Evolutionary conservation across 73 alveolate species (phyloP).

Genomic region (Paramecium tetraurelia): DNA sequence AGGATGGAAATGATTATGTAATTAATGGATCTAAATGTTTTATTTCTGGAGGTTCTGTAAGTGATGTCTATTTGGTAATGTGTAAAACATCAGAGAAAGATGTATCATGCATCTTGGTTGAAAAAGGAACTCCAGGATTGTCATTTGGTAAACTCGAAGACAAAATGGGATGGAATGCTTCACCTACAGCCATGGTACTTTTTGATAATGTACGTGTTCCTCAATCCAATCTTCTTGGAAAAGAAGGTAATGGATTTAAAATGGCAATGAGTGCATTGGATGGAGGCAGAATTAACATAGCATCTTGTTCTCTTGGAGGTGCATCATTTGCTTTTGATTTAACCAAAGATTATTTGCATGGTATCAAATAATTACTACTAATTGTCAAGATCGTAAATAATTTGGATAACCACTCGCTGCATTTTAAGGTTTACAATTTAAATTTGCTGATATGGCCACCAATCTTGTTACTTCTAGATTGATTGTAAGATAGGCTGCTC

Average conservation of each 20-base stretch:
- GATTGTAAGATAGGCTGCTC: conserved; percentile 88
- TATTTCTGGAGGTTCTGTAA: conserved; percentile 80
- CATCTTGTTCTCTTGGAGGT: conserved; percentile 84
- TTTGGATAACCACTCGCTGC: conserved; percentile 76
- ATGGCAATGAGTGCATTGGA: conserved; percentile 88
- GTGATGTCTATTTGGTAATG: conserved; percentile 76
- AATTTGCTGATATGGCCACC: conserved; percentile 80
- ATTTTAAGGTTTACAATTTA: conserved; percentile 75
- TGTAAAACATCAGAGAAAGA: conserved; percentile 84
- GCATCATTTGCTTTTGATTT: conserved; percentile 78
- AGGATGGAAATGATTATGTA: conserved; percentile 64
- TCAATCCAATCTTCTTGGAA: conserved; percentile 69
- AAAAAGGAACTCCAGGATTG: conserved; percentile 76
- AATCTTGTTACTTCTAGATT: conserved; percentile 81
- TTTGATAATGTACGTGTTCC: conserved; percentile 87
- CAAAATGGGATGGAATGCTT: conserved; percentile 87
- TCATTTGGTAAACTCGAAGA: conserved; percentile 76
- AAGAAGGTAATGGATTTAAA: conserved; percentile 82
- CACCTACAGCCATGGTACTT: conserved; percentile 77
- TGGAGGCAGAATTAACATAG: conserved; percentile 90
- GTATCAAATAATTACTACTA: conserved; percentile 4
- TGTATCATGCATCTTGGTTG: conserved; percentile 78
- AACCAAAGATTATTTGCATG: conserved; percentile 74
- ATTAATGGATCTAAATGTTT: conserved; percentile 86
- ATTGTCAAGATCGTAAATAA: conserved; percentile 65